Conservation (phyloP, 2,329 filamentous ascomycete genomes). For the Aspergillus bombycis region DNA sequence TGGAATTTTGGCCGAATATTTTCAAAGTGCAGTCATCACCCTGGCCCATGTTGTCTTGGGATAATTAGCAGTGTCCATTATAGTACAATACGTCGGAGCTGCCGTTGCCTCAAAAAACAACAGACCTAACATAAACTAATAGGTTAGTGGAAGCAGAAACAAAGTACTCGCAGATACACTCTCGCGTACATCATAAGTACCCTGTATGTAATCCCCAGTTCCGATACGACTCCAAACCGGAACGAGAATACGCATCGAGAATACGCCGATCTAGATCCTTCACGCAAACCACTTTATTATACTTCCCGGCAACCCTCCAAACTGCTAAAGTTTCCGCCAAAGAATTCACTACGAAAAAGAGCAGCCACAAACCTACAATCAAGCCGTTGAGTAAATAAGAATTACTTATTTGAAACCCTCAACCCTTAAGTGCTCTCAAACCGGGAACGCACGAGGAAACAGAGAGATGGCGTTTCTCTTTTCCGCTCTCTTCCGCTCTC, state of each 20-base stretch:
- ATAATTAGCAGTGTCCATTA: neutral
- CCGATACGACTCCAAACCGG: neutral
- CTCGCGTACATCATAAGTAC: neutral
- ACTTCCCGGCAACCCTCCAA: neutral
- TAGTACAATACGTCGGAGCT: neutral
- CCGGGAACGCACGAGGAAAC: neutral
- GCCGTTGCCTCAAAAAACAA: neutral
- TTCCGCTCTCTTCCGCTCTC: neutral
- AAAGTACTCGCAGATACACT: neutral
- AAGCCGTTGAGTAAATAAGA: neutral
- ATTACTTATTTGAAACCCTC: neutral
- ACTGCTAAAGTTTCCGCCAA: slow-evolving; percentile 2
- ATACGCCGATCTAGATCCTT: slow-evolving; percentile 3
- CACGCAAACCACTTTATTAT: neutral
- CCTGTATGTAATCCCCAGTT: neutral
- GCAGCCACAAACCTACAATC: neutral
- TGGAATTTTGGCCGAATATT: neutral
- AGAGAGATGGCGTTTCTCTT: neutral
- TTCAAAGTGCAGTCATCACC: neutral
- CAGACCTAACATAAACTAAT: neutral
- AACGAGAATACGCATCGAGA: neutral
- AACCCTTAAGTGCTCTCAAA: neutral
- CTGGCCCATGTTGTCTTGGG: neutral
- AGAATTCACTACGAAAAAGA: neutral
- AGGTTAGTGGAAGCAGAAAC: neutral